phyloP scores from a whole-genome alignment of 805 yeast genomes.

The Wickerhamiella bombiphila region DNA sequence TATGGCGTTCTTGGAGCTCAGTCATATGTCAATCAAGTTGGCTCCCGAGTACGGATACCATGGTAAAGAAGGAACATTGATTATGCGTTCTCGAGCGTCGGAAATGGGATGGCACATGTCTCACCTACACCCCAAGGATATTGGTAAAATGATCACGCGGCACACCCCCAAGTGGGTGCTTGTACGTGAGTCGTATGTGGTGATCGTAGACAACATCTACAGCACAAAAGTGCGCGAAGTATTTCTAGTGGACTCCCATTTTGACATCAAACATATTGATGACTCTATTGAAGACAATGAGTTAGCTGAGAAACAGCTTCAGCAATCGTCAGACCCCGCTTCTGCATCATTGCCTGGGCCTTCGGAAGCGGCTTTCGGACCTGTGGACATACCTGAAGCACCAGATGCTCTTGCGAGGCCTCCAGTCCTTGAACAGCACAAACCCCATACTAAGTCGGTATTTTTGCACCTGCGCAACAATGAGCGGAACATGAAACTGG shows the following conservation, averaged over 20 bases:
- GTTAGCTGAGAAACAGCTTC: background rate
- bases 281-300: slow-evolving; percentile 6
- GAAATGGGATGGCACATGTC: slow-evolving; percentile 95
- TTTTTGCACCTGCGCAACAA: slow-evolving; percentile 21
- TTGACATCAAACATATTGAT: slow-evolving; percentile 31
- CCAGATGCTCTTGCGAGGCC: slow-evolving; percentile 1
- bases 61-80: slow-evolving; percentile 81
- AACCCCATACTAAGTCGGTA: slow-evolving; percentile 12
- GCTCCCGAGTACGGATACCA: slow-evolving; percentile 67
- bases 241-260: slow-evolving; percentile 69
- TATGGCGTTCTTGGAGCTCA: slow-evolving; percentile 77
- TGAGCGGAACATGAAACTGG: slow-evolving; percentile 30
- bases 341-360: too few species aligned
- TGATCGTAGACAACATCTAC: slow-evolving; percentile 72
- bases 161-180: slow-evolving; percentile 88
- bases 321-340: background rate
- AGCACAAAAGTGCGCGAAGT: slow-evolving; percentile 86
- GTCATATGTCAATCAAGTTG: slow-evolving; percentile 71
- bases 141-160: slow-evolving; percentile 76
- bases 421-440: background rate
- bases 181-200: slow-evolving; percentile 68
- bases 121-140: slow-evolving; percentile 64
- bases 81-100: slow-evolving; percentile 67
- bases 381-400: background rate
- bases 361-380: background rate